A percentile compares a stretch with the other conserved stretches of the same genome.
phyloP scores from a whole-genome alignment of 139 green algal genomes.

The Picochlorum sp. region DNA sequence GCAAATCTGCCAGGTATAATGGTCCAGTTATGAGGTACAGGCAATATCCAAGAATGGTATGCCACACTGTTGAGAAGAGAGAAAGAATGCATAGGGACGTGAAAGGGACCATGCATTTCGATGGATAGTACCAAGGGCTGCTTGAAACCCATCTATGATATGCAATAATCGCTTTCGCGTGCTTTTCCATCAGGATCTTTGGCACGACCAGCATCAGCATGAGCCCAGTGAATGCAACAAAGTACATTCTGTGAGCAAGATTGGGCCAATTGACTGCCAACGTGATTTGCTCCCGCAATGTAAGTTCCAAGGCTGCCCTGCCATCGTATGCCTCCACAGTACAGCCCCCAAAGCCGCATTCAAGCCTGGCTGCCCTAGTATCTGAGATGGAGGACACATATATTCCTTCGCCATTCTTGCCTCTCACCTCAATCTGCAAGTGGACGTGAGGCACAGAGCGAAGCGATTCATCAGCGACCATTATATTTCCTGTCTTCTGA shows the following conservation, averaged over 20 bases:
- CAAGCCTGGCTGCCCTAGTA: neutral
- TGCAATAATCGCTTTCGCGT: neutral
- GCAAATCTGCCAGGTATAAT: constrained; percentile 26
- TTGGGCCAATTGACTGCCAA: constrained; percentile 31
- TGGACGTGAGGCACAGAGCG: no score
- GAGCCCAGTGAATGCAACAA: neutral
- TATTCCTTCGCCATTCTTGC: neutral
- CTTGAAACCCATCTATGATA: neutral
- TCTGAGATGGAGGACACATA: constrained; percentile 1
- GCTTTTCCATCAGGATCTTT: neutral
- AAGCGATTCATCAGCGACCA: no score
- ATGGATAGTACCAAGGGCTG: neutral
- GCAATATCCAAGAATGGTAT: constrained; percentile 7
- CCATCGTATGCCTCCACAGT: neutral
- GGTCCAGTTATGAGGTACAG: constrained; percentile 30
- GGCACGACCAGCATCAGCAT: neutral
- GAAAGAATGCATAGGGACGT: neutral
- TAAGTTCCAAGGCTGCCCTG: constrained; percentile 11
- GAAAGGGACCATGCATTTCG: neutral
- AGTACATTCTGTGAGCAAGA: constrained; percentile 18
- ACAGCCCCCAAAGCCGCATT: constrained; percentile 3
- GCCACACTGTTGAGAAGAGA: neutral
- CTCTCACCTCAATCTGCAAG: no score
- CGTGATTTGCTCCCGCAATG: constrained; percentile 16
- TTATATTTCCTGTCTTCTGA: no score